Base-by-base conservation (phyloP, 140 eudicot species). In the Senecio squalidus region DNA sequence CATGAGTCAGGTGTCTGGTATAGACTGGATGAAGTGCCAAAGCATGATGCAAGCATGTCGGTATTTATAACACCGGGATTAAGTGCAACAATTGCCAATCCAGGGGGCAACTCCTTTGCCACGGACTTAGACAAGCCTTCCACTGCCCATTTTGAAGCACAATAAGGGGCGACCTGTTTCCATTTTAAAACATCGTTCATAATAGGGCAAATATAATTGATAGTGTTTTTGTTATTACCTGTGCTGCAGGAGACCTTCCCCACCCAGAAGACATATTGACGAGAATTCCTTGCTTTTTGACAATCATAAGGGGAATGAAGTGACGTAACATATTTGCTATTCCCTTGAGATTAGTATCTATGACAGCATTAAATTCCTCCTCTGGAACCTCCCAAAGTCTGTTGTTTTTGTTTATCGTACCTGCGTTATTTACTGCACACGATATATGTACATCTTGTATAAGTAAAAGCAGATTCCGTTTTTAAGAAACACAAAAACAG, bases 201-300 rank as follows among this genome's bases (percentile, higher is more conserved):
- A n/a, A n/a, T n/a, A n/a, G n/a, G n/a, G n/a, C n/a, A n/a, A n/a
- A n/a, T n/a, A n/a, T n/a, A n/a, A n/a, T n/a, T n/a, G n/a, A 36
- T 2, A 1, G 10, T 36, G 3, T 6, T 62, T 30, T 27, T 13
- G 8, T 36, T 23, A 0, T 73, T 76, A 91, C 98, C 96, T 86
- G 98, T 69, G 98, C 95, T 39, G 96, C 98, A 60, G 82, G 92
- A 29, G 95, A 86, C 58, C 98, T 74, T 66, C 98, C 98, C 98
- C 98, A 86, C 25, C 96, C 96, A 75, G 98, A 91, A 14, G 98
- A 91, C 85, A 87, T 86, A 71, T 91, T 91, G 58, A 91, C 95
- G 62, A 91, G 55, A 58, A 91, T 65, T 49, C 98, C 98, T 57
- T 84, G 89, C 68, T 91, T 84, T 64, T 66, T 77, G 77, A 84